Evolutionary conservation across 331 rosid species (phyloP).

Genomic region (Acacia pycnantha): DNA sequence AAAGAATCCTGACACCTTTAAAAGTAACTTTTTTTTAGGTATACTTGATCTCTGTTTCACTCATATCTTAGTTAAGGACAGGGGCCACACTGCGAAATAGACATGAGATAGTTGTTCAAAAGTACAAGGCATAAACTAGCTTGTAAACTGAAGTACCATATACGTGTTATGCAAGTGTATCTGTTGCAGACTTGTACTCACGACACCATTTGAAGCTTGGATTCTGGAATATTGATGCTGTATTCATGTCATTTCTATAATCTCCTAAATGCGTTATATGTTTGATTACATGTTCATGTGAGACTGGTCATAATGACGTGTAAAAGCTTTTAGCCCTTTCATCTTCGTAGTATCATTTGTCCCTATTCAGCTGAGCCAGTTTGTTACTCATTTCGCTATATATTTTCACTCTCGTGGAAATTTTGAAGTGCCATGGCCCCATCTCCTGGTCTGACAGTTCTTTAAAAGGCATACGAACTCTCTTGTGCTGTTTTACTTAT

Average conservation of each 20-base stretch:
- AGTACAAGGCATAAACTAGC: background rate
- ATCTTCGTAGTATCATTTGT: background rate
- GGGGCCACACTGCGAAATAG: background rate
- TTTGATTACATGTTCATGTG: background rate
- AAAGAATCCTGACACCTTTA: background rate
- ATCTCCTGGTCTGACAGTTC: background rate
- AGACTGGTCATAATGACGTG: background rate
- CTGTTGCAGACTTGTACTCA: background rate
- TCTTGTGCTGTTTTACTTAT: conserved; percentile 17
- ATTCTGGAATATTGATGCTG: background rate
- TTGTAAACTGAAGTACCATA: background rate
- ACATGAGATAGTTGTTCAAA: background rate
- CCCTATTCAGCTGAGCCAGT: background rate
- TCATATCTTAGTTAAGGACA: too few species aligned
- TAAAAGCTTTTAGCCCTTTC: background rate
- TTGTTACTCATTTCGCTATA: background rate
- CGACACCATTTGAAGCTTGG: background rate
- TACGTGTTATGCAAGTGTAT: background rate
- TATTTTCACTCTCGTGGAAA: background rate
- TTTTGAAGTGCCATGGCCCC: background rate
- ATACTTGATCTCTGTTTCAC: background rate
- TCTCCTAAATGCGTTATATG: background rate
- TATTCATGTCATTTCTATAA: background rate
- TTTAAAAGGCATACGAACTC: background rate
- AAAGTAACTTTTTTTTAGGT: background rate